A percentile compares a stretch with the other conserved stretches of the same genome.
Evolutionary conservation across 2,329 filamentous ascomycete genomes (phyloP).

Genomic region (Ophiostoma tasmaniense): DNA sequence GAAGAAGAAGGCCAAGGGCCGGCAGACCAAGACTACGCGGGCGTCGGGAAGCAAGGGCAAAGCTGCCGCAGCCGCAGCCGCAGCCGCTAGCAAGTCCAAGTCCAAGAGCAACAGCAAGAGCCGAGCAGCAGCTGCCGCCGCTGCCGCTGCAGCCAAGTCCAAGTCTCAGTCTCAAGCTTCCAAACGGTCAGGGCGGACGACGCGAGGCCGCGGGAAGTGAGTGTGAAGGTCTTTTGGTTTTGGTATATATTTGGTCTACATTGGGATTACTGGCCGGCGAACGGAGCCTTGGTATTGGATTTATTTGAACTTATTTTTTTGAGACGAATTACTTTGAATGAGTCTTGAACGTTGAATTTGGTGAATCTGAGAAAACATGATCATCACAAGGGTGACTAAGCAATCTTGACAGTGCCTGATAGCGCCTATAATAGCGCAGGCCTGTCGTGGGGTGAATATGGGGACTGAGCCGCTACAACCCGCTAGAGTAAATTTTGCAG

Average conservation of each 20-base stretch:
- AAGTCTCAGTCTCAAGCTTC: not conserved
- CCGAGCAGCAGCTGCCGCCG: not conserved
- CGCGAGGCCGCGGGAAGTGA: constrained; percentile 1
- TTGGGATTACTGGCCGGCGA: not conserved
- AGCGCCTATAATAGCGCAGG: not conserved
- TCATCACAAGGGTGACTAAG: not conserved
- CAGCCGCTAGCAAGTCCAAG: not conserved
- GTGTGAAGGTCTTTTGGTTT: not conserved
- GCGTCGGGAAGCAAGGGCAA: constrained; percentile 4
- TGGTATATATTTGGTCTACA: not conserved
- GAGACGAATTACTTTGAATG: too few relatives aligned
- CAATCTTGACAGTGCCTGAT: not conserved
- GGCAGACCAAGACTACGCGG: constrained; percentile 17
- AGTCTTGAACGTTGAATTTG: too few relatives aligned
- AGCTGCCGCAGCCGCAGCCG: not conserved
- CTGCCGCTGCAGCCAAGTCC: not conserved
- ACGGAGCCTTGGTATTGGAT: not conserved
- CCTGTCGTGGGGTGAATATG: not conserved
- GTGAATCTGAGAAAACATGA: not conserved
- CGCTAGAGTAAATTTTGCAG: not conserved
- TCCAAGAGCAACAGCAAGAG: not conserved
- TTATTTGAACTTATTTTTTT: not conserved
- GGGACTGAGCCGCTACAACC: not conserved
- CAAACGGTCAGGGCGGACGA: not conserved
- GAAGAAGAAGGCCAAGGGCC: constrained; percentile 14